phyloP scores from a whole-genome alignment of 495 filamentous ascomycete genomes.

The Pyrenula aspistea region DNA sequence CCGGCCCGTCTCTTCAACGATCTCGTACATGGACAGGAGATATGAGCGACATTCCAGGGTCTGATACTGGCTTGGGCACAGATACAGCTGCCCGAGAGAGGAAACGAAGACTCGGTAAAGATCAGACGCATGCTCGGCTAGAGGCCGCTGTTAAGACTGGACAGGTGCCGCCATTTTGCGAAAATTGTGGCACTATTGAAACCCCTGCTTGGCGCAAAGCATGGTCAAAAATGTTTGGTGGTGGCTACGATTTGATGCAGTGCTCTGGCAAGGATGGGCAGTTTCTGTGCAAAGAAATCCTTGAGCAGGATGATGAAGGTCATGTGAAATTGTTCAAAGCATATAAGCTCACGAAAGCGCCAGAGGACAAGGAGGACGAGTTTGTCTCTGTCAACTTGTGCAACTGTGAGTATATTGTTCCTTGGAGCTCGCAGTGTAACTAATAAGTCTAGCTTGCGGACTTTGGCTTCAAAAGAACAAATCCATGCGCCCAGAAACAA shows the following conservation, averaged over 20 bases:
- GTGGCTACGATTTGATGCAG: slow-evolving; percentile 46
- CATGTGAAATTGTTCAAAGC: slow-evolving; percentile 50
- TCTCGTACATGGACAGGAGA: slow-evolving; percentile 35
- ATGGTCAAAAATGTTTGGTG: slow-evolving; percentile 55
- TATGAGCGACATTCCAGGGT: slow-evolving; percentile 25
- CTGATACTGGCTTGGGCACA: slow-evolving; percentile 17
- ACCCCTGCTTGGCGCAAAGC: slow-evolving; percentile 93
- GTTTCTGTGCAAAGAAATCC: slow-evolving; percentile 45
- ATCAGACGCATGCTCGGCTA: slow-evolving; percentile 35
- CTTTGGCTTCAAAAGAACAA: slow-evolving; percentile 86
- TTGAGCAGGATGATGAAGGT: slow-evolving; percentile 47
- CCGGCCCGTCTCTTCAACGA: slow-evolving; percentile 25
- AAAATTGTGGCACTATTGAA: slow-evolving; percentile 87
- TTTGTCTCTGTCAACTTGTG: slow-evolving; percentile 67
- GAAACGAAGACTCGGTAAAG: slow-evolving; percentile 10
- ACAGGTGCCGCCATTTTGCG: slow-evolving; percentile 71
- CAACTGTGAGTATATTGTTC: slow-evolving; percentile 54
- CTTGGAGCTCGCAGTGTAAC: slow-evolving; percentile 4
- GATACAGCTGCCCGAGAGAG: slow-evolving; percentile 9
- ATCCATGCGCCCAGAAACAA: slow-evolving; percentile 65
- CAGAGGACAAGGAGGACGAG: slow-evolving; percentile 48
- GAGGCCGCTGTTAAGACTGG: slow-evolving; percentile 57
- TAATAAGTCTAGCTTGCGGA: slow-evolving; percentile 55
- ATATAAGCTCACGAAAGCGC: slow-evolving; percentile 54
- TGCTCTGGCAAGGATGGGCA: slow-evolving; percentile 49